Base-by-base conservation (phyloP, 2,329 filamentous ascomycete genomes). In the Metarhizium guizhouense region DNA sequence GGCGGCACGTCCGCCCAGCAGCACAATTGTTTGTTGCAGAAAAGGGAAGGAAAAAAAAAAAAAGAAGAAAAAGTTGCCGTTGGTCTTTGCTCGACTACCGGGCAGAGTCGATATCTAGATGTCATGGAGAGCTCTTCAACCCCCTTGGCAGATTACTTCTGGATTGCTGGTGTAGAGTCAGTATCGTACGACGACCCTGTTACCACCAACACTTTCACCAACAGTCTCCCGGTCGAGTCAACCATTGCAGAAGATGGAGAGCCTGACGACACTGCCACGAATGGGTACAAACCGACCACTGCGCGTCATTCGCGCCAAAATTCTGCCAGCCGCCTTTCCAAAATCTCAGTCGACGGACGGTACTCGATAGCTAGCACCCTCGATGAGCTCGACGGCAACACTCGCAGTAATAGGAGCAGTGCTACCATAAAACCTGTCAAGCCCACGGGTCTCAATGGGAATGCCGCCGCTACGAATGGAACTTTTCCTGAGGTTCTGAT, bases 91-190 rank as follows among this genome's bases (percentile, higher is more conserved):
- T 54, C 42, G 18, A 3, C 45, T 51, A 57, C 53, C 38, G 59
- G 56, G 62, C 62, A 62, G 65, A 40, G 51, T 64, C 72, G 72
- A 71, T 68, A 73, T 20, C n/a, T 18, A 11, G n/a, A 45, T 74
- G 77, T 72, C 73, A 84, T 84, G 81, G 81, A 83, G 67, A 75
- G 70, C 72, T 77, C 82, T 57, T 84, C 83, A 60, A 78, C 78
- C 61, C 85, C 85, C 67, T 76, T 88, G 68, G 85, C 85, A 70
- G 85, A 88, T 70, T 88, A 88, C 73, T 88, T 88, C 71, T 88
- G 85, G 85, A 87, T 88, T 68, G 85, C 85, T 62, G 85, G 85
- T 65, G 77, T 88, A 71, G 84, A 87, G 70, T 81, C 82, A 58
- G 77, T 87, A 62, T 78, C 80, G 56, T 86, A 87, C 73, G 77